phyloP scores from a whole-genome alignment of 306 rosid genomes.

The Trifolium subterraneum region DNA sequence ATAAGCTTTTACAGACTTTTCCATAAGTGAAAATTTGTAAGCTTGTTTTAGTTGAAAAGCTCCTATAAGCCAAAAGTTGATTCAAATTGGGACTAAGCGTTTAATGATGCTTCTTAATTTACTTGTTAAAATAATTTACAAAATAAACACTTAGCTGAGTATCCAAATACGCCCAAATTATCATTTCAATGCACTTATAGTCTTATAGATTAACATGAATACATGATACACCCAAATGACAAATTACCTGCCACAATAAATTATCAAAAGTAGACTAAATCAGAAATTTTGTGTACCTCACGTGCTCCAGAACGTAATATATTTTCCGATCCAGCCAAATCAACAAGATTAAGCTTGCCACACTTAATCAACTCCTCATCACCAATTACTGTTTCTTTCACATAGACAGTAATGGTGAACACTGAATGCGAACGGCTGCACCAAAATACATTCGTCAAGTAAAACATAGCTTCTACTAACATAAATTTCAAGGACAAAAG shows the following conservation, averaged over 20 bases:
- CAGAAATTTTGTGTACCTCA: slow-evolving; percentile 61
- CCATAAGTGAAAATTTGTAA: background rate
- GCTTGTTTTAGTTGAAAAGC: background rate
- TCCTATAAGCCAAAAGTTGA: background rate
- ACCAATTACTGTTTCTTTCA: slow-evolving; percentile 83
- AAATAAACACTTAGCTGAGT: background rate
- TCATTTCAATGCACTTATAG: slow-evolving; percentile 1
- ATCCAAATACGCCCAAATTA: background rate
- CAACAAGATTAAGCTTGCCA: slow-evolving; percentile 98
- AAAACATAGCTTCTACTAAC: slow-evolving; percentile 23
- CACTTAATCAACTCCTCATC: slow-evolving; percentile 95
- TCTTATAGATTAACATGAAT: background rate
- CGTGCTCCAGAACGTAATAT: slow-evolving; percentile 97
- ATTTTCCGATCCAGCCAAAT: slow-evolving; percentile 97
- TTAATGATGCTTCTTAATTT: background rate
- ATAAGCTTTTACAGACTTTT: background rate
- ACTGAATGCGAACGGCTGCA: slow-evolving; percentile 98
- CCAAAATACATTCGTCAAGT: slow-evolving; percentile 6
- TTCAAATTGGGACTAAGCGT: background rate
- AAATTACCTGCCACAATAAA: background rate
- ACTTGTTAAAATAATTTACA: background rate
- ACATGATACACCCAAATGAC: slow-evolving; percentile 3
- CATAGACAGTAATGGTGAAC: slow-evolving; percentile 82
- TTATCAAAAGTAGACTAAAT: slow-evolving; percentile 19
- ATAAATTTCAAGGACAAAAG: background rate